These are phyloP conservation scores for Geotrichum phurueaensis DNA, from an alignment of 1,139 yeast genomes.

Conservation along the genomic window DNA sequence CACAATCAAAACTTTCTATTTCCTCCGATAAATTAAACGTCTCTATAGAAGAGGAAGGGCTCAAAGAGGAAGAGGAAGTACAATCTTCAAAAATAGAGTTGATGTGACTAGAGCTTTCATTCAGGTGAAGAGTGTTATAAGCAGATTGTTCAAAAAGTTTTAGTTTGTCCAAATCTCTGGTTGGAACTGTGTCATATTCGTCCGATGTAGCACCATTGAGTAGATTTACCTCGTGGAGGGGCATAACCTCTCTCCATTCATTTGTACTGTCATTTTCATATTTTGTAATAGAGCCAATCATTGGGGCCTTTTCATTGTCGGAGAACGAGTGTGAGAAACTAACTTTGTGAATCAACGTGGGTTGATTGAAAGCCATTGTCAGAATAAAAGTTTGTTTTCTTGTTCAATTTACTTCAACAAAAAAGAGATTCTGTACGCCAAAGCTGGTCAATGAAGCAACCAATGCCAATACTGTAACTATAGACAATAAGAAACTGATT, in stretches of 20 bases:
- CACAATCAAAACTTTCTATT: neutral
- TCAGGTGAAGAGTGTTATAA: neutral
- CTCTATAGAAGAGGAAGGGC: neutral
- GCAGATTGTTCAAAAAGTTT: neutral
- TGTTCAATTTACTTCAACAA: too few species aligned
- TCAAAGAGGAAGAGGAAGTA: neutral
- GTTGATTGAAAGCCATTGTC: neutral
- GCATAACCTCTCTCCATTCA: neutral
- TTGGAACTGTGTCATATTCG: neutral
- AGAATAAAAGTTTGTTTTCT: neutral
- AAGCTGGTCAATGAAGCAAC: neutral
- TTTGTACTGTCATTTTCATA: neutral
- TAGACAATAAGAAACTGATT: neutral
- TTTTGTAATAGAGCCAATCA: neutral
- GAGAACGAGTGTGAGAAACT: neutral
- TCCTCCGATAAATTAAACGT: neutral
- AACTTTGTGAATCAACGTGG: neutral
- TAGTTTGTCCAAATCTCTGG: neutral
- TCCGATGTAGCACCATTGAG: neutral
- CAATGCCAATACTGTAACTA: neutral
- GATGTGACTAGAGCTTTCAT: neutral
- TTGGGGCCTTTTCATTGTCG: neutral
- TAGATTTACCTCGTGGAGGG: neutral
- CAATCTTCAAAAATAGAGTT: neutral
- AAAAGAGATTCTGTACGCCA: neutral